Conservation (phyloP, 2,329 filamentous ascomycete species). For the Cryoendolithus antarcticus region DNA sequence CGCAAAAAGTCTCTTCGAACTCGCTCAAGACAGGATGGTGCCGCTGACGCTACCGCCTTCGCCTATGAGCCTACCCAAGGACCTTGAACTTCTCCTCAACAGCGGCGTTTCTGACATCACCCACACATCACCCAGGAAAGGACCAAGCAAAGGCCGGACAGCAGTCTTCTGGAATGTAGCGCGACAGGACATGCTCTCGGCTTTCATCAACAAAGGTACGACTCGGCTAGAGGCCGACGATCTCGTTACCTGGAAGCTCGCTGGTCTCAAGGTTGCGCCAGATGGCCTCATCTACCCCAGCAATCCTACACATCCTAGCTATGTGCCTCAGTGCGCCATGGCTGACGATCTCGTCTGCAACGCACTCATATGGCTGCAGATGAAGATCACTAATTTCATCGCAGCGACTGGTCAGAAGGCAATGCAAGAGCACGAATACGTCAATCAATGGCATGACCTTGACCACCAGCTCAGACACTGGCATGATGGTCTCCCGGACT, state of each 20-base stretch:
- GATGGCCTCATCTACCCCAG: conserved; percentile 39
- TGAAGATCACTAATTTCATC: conserved; percentile 55
- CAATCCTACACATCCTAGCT: conserved; percentile 33
- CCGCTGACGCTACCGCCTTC: conserved; percentile 32
- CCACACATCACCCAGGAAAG: conserved; percentile 9
- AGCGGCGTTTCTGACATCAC: background rate
- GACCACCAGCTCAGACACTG: conserved; percentile 46
- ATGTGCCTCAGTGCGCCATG: conserved; percentile 34
- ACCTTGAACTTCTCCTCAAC: conserved; percentile 5
- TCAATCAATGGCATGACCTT: conserved; percentile 42
- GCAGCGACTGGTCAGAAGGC: conserved; percentile 42
- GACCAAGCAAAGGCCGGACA: conserved; percentile 42
- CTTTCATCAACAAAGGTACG: conserved; percentile 49
- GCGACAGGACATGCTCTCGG: conserved; percentile 52
- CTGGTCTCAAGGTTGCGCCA: conserved; percentile 46
- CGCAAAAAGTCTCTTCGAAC: conserved; percentile 49
- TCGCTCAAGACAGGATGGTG: conserved; percentile 39
- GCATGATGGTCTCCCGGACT: conserved; percentile 46
- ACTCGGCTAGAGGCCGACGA: conserved; percentile 52
- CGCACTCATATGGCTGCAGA: conserved; percentile 52
- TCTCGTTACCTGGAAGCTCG: conserved; percentile 50
- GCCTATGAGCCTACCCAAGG: conserved; percentile 5
- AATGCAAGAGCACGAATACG: conserved; percentile 36
- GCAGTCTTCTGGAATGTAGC: conserved; percentile 59
- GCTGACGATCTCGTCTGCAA: conserved; percentile 54